Evolutionary conservation across 768 basidiomycete genomes (phyloP).

Genomic region (Lentinula sp.): DNA sequence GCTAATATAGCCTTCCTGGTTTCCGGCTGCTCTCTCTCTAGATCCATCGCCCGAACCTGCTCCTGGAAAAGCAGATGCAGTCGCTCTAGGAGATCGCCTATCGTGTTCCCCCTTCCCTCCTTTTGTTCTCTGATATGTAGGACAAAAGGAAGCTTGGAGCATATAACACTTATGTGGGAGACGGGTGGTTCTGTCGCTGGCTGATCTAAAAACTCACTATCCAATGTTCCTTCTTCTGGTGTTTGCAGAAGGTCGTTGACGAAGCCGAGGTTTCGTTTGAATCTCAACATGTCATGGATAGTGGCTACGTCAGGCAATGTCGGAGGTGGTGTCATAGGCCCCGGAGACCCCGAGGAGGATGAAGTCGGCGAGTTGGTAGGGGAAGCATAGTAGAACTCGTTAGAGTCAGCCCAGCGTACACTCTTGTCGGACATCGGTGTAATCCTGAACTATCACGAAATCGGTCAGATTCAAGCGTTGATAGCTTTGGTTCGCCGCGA

Average conservation of each 20-base stretch:
- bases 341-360: background rate
- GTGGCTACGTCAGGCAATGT: background rate
- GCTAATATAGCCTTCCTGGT: background rate
- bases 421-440: background rate
- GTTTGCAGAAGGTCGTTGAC: background rate
- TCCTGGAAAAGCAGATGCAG: background rate
- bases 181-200: background rate
- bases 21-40: background rate
- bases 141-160: background rate
- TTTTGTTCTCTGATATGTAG: background rate
- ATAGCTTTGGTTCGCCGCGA: background rate
- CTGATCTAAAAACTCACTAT: background rate
- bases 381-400: background rate
- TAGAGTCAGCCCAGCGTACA: background rate
- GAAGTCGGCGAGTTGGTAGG: background rate
- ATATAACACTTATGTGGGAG: background rate
- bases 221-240: background rate
- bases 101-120: background rate
- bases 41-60: background rate
- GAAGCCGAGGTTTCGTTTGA: background rate
- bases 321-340: conserved; percentile 1
- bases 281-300: background rate
- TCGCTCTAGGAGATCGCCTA: background rate
- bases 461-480: background rate
- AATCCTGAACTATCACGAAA: background rate